Evolutionary conservation across 345 rosid genomes (phyloP).

Genomic region (Stellera chamaejasme): DNA sequence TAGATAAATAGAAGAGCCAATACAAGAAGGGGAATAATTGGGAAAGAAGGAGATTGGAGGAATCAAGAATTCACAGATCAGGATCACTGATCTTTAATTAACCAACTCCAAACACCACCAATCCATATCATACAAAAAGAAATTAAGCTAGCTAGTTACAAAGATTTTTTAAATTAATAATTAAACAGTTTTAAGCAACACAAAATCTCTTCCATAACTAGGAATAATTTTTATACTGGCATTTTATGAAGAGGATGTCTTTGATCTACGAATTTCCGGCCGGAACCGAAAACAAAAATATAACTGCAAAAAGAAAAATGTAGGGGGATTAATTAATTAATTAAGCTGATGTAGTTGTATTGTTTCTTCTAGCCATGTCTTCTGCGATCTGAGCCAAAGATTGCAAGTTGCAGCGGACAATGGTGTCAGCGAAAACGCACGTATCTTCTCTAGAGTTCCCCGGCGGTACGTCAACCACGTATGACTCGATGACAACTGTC

Average conservation of each 20-base stretch:
- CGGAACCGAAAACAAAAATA: slow-evolving; percentile 15
- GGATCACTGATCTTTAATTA: too few species aligned
- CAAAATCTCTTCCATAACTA: too few species aligned
- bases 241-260: slow-evolving; percentile 2
- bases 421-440: slow-evolving; percentile 61
- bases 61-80: too few species aligned
- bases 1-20: too few species aligned
- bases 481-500: slow-evolving; percentile 75
- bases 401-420: slow-evolving; percentile 81
- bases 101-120: too few species aligned
- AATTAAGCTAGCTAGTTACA: too few species aligned
- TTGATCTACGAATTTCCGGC: background rate
- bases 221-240: too few species aligned
- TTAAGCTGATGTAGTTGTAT: background rate
- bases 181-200: too few species aligned
- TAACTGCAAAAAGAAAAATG: background rate
- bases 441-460: slow-evolving; percentile 87
- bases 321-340: slow-evolving; percentile 9
- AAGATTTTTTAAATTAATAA: too few species aligned
- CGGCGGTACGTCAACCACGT: slow-evolving; percentile 69
- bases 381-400: slow-evolving; percentile 67
- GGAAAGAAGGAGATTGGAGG: too few species aligned
- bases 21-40: too few species aligned
- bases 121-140: too few species aligned
- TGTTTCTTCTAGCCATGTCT: slow-evolving; percentile 26